Evolutionary conservation across 306 rosid species (phyloP).

Genomic region (Begonia fuchsioides): DNA sequence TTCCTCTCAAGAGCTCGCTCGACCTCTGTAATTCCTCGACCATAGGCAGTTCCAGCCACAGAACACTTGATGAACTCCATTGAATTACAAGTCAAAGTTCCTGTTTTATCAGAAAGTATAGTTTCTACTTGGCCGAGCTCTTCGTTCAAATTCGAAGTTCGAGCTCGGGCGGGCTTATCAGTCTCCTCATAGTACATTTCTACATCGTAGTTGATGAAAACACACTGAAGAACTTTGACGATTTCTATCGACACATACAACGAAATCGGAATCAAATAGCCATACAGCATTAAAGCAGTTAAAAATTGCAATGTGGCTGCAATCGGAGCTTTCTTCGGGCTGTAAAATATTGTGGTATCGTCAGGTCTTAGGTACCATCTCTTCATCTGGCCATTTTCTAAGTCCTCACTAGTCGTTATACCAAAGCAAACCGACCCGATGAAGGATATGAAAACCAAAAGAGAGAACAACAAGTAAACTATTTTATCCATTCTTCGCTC

Average conservation of each 20-base stretch:
- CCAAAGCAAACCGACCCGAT: slow-evolving; percentile 71
- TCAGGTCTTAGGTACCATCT: slow-evolving; percentile 97
- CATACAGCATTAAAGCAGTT: slow-evolving; percentile 72
- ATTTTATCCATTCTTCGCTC: slow-evolving; percentile 86
- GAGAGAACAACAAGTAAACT: slow-evolving; percentile 44
- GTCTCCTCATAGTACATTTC: slow-evolving; percentile 79
- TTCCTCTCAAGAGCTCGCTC: slow-evolving; percentile 73
- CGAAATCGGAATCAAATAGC: slow-evolving; percentile 92
- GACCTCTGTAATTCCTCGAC: slow-evolving; percentile 78
- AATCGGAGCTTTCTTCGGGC: slow-evolving; percentile 41
- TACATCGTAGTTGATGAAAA: slow-evolving; percentile 76
- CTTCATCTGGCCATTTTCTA: slow-evolving; percentile 41
- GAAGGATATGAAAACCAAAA: slow-evolving; percentile 49
- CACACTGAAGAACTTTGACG: slow-evolving; percentile 84
- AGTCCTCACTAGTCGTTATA: slow-evolving; percentile 40
- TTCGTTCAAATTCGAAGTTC: slow-evolving; percentile 93
- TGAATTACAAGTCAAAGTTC: slow-evolving; percentile 93
- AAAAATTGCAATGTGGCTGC: slow-evolving; percentile 77
- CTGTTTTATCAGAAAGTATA: slow-evolving; percentile 91
- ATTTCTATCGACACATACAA: slow-evolving; percentile 90
- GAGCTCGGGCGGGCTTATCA: slow-evolving; percentile 83
- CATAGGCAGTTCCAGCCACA: slow-evolving; percentile 73
- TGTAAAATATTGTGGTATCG: slow-evolving; percentile 39
- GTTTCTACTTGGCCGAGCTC: slow-evolving; percentile 99
- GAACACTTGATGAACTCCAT: slow-evolving; percentile 99